A percentile compares a stretch with the other conserved stretches of the same genome.
Evolutionary conservation across 768 basidiomycete species (phyloP).

Genomic region (Mycena belliarum): DNA sequence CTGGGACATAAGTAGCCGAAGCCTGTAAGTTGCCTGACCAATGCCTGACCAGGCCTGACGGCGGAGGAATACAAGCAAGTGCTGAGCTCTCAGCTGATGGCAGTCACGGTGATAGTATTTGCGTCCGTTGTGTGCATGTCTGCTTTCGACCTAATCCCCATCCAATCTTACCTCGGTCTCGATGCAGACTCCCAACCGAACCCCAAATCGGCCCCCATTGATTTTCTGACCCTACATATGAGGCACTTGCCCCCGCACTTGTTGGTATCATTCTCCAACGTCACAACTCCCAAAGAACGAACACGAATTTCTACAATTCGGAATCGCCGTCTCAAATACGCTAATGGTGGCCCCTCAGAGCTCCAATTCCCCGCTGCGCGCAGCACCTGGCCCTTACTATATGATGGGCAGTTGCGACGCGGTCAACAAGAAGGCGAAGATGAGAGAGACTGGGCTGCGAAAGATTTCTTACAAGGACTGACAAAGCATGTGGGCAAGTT

Average conservation of each 20-base stretch:
- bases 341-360: constrained; percentile 53
- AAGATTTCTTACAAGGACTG: constrained; percentile 57
- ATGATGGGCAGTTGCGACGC: constrained; percentile 58
- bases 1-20: no score
- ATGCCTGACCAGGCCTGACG: no score
- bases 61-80: no score
- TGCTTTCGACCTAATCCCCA: constrained; percentile 30
- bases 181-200: constrained; percentile 59
- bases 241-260: constrained; percentile 69
- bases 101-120: no score
- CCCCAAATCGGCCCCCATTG: constrained; percentile 56
- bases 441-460: constrained; percentile 69
- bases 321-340: constrained; percentile 71
- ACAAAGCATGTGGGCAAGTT: constrained; percentile 69
- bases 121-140: neutral
- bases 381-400: constrained; percentile 65
- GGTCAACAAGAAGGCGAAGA: constrained; percentile 59
- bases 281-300: constrained; percentile 65
- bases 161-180: constrained; percentile 56
- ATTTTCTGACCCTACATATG: constrained; percentile 64
- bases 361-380: constrained; percentile 55
- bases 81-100: no score
- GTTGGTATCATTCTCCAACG: constrained; percentile 42
- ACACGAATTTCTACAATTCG: constrained; percentile 63
- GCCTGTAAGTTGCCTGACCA: no score